phyloP scores from a whole-genome alignment of 257 asterid genomes.

The Rehmannia glutinosa region DNA sequence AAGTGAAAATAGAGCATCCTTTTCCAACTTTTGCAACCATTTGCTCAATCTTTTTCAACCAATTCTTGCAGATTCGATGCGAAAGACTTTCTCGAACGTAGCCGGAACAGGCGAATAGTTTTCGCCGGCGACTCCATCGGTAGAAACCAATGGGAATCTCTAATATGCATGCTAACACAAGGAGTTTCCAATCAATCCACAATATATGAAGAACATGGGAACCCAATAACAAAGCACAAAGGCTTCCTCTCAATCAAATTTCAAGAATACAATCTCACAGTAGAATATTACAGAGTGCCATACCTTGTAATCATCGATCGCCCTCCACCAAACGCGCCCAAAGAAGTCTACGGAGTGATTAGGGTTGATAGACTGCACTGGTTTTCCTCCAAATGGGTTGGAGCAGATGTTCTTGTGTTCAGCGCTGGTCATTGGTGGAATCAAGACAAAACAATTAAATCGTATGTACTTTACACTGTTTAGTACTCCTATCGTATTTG shows the following conservation, averaged over 20 bases:
- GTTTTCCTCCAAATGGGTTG: slow-evolving; percentile 65
- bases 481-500: not conserved
- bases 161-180: slow-evolving; percentile 76
- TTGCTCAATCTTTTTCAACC: not conserved
- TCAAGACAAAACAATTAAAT: slow-evolving; percentile 59
- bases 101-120: slow-evolving; percentile 53
- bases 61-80: slow-evolving; percentile 48
- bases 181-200: slow-evolving; percentile 59
- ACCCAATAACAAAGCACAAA: slow-evolving; percentile 79
- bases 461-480: slow-evolving; percentile 28
- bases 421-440: slow-evolving; percentile 99
- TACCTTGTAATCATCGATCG: slow-evolving; percentile 52
- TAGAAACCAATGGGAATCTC: slow-evolving; percentile 97
- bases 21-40: too few relatives aligned
- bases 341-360: slow-evolving; percentile 56
- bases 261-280: slow-evolving; percentile 70
- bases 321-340: slow-evolving; percentile 52
- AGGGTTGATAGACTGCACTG: slow-evolving; percentile 75
- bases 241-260: slow-evolving; percentile 80
- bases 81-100: slow-evolving; percentile 47
- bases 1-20: too few relatives aligned
- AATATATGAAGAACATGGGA: slow-evolving; percentile 64
- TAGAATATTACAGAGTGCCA: slow-evolving; percentile 83
- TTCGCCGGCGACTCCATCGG: slow-evolving; percentile 94
- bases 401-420: slow-evolving; percentile 64